Evolutionary conservation across 495 filamentous ascomycete species (phyloP).

Genomic region (Hypoxylon lenormandii): DNA sequence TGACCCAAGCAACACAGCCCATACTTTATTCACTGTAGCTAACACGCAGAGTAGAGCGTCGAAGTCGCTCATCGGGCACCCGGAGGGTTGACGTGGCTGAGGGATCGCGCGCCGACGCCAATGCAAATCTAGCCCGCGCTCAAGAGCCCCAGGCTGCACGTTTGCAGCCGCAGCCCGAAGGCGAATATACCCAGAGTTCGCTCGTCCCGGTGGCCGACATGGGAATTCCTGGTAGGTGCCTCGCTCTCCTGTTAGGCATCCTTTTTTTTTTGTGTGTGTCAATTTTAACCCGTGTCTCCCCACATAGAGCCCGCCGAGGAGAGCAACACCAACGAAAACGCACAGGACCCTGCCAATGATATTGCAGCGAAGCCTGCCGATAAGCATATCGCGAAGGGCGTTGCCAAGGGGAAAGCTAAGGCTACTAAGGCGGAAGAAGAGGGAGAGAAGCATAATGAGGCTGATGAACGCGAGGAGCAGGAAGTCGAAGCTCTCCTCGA

Average conservation of each 20-base stretch:
- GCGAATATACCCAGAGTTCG: slow-evolving; percentile 17
- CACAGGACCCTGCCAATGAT: slow-evolving; percentile 6
- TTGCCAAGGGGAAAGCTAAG: slow-evolving; percentile 28
- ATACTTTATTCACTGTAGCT: slow-evolving; percentile 12
- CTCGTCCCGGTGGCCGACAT: slow-evolving; percentile 42
- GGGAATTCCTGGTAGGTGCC: slow-evolving; percentile 38
- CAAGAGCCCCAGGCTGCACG: slow-evolving; percentile 28
- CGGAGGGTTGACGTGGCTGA: slow-evolving; percentile 23
- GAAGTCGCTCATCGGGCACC: slow-evolving; percentile 19
- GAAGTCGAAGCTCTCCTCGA: slow-evolving; percentile 40
- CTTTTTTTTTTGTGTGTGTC: neutral
- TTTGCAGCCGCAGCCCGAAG: slow-evolving; percentile 19
- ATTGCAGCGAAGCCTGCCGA: slow-evolving; percentile 2
- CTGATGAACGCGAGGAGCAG: slow-evolving; percentile 38
- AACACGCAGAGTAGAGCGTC: slow-evolving; percentile 31
- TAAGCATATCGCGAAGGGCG: neutral
- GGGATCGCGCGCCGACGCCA: slow-evolving; percentile 14
- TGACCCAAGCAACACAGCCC: neutral
- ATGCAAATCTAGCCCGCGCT: slow-evolving; percentile 25
- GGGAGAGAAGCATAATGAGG: slow-evolving; percentile 11
- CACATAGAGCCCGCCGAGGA: slow-evolving; percentile 22
- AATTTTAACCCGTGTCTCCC: neutral
- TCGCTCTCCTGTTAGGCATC: neutral
- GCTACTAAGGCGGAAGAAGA: slow-evolving; percentile 1
- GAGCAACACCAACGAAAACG: slow-evolving; percentile 3